Evolutionary conservation across 2,329 filamentous ascomycete species (phyloP), one percentile per base, ranked within the genome.

Genomic region (Zalaria obscura): DNA sequence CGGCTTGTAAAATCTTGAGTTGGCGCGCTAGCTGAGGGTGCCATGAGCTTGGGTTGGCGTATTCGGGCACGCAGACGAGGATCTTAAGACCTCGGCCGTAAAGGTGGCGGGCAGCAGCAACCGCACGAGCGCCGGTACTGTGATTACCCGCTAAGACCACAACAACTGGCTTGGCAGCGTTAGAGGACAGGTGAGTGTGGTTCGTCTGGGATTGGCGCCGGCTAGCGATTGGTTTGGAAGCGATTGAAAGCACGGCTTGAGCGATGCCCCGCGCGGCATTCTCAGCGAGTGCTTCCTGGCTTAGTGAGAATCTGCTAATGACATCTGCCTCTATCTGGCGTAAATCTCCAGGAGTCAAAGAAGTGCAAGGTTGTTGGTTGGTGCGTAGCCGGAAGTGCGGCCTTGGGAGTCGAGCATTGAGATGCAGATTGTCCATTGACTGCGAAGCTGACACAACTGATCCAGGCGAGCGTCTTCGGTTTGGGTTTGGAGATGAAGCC

Each of bases 141-240:
- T 94, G 89, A 59, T 95, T 96, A n/a, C 91, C 89, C 0, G 85
- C 88, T n/a, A 96, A 70, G 5, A 96, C 76, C 25, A 93, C 77
- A 39, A 80, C 68, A 5, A 76, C 72, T 1, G 73, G 71, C 27
- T 69, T 63, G 10, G 67, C 61, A 9, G 63, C 55, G 49, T 25
- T 34, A 8, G 31, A 11, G 27, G 31, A 67, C 38, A 57, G 70
- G 37, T 65, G 74, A 37, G 71, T 69, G 60, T 66, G 76, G 55
- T 71, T 74, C 39, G 70, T 78, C 44, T 69, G 66, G 60, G 41
- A 48, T 35, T 44, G 46, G 28, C 46, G 46, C 25, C 46, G 52
- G 45, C 7, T 32, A 11, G 48, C 44, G 5, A 44, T 43, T 5
- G 51, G 47, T 9, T 47, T 38, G 25, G 53, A 47, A 7, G 54